phyloP scores from a whole-genome alignment of 164 flowering plant species.

The Nymphaea colorata region DNA sequence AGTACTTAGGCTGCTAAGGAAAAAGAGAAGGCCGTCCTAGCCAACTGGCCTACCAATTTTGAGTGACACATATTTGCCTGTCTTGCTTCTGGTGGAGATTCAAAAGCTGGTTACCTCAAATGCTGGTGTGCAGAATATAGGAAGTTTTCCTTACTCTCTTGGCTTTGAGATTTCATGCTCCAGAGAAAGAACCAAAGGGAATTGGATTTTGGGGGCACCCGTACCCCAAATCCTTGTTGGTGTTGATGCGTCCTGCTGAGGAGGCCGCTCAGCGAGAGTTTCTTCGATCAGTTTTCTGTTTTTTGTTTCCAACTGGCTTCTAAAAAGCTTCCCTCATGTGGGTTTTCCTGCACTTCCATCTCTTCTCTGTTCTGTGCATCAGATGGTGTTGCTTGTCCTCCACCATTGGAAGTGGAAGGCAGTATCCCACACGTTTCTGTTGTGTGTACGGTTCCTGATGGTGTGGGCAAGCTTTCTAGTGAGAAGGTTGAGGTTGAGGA shows the following conservation, averaged over 20 bases:
- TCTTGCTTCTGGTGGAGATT: too few species aligned
- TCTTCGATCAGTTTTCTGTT: neutral
- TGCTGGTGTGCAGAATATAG: too few species aligned
- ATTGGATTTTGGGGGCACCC: neutral
- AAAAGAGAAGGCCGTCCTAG: too few species aligned
- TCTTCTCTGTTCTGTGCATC: conserved; percentile 70
- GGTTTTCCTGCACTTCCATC: conserved; percentile 65
- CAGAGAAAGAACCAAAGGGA: neutral
- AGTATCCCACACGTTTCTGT: conserved; percentile 32
- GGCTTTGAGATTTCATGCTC: neutral
- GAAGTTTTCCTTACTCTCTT: too few species aligned
- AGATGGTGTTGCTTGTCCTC: conserved; percentile 35
- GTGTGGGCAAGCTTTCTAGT: conserved; percentile 15
- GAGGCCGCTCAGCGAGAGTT: neutral
- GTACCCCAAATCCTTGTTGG: neutral
- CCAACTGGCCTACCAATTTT: too few species aligned
- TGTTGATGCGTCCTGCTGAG: neutral
- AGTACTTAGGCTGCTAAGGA: too few species aligned
- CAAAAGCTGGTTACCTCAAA: too few species aligned
- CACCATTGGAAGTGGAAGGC: conserved; percentile 46
- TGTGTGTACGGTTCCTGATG: conserved; percentile 22
- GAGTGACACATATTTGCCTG: too few species aligned
- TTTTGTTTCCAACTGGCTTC: neutral
- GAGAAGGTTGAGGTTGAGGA: conserved; percentile 13
- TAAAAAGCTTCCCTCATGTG: conserved; percentile 31